phyloP scores from a whole-genome alignment of 441 rosid genomes.

The Populus hybrid region DNA sequence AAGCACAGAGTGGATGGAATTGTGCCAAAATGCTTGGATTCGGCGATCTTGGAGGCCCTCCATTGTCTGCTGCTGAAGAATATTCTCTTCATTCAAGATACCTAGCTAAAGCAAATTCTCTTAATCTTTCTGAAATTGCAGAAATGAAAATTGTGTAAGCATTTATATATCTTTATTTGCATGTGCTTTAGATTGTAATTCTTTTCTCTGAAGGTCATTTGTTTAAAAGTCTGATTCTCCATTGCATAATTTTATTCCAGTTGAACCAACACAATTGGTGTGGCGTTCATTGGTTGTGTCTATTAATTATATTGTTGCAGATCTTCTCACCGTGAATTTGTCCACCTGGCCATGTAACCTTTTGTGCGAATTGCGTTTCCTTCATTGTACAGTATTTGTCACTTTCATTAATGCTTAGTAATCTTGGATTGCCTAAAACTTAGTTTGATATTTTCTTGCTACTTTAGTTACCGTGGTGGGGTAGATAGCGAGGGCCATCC shows the following conservation, averaged over 20 bases:
- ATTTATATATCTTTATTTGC: conserved; percentile 15
- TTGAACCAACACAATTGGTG: not conserved
- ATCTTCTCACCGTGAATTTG: not conserved
- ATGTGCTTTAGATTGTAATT: not conserved
- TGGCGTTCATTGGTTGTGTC: not conserved
- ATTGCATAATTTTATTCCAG: conserved; percentile 3
- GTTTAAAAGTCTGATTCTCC: not conserved
- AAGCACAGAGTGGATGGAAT: no score
- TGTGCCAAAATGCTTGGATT: no score
- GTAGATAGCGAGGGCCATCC: conserved; percentile 96
- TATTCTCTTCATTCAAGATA: no score
- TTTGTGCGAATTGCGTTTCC: not conserved
- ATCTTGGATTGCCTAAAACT: conserved; percentile 12
- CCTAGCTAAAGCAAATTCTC: conserved; percentile 92
- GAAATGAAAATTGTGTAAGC: conserved; percentile 99
- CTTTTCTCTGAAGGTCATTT: not conserved
- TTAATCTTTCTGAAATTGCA: conserved; percentile 93
- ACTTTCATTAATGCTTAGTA: not conserved
- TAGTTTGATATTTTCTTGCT: conserved; percentile 24
- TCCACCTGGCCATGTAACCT: not conserved
- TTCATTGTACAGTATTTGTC: conserved; percentile 11
- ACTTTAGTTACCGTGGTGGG: conserved; percentile 91
- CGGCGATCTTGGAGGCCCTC: no score
- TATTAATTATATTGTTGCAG: not conserved
- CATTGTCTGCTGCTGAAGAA: no score